Evolutionary conservation across 805 yeast species (phyloP), one percentile per base, ranked within the genome.

Genomic region (Myxozyma sirexii): DNA sequence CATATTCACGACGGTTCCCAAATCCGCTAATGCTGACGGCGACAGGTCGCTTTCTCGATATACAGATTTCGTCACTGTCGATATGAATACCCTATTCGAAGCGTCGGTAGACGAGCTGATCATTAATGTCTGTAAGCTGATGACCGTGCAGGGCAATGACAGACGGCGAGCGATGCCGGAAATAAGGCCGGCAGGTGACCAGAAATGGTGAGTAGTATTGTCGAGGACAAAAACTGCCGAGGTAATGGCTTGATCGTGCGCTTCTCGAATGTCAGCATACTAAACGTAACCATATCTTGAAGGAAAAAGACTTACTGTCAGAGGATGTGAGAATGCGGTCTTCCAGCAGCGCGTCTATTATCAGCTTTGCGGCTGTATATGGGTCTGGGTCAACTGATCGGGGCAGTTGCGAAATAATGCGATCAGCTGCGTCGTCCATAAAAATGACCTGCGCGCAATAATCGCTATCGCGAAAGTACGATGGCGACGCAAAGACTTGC

Each of bases 81-180:
- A 27, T 24, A 49, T 7, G 19, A 21, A 38, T n/a, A 49, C 45
- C 7, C 44, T 15, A 12, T 15, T 10, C 15, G 19, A 17, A 13
- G 43, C 31, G 12, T 35, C 43, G 2, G 24, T 15, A 12, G 45
- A 29, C 15, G 24, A 5, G 37, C 4, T n/a, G 37, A 49, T 31
- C 45, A 38, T 38, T 42, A 49, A 21, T 8, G 26, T 37, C n/a
- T 37, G 44, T 15, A 38, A 35, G 37, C 45, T 26, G 27, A 47
- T 35, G 13, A 42, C 43, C 4, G 31, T 29, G 45, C 60, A 59
- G 3, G 12, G 5, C 31, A 55, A 29, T 21, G 48, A 29, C n/a
- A 59, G 56, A 31, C 63, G 45, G 31, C 38, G 56, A 13, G 56
- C 63, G 35, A 59, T 59, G 29, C 63, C 63, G 1, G 59, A 29